phyloP scores from a whole-genome alignment of 768 basidiomycete genomes.

The Mycena vitilis region DNA sequence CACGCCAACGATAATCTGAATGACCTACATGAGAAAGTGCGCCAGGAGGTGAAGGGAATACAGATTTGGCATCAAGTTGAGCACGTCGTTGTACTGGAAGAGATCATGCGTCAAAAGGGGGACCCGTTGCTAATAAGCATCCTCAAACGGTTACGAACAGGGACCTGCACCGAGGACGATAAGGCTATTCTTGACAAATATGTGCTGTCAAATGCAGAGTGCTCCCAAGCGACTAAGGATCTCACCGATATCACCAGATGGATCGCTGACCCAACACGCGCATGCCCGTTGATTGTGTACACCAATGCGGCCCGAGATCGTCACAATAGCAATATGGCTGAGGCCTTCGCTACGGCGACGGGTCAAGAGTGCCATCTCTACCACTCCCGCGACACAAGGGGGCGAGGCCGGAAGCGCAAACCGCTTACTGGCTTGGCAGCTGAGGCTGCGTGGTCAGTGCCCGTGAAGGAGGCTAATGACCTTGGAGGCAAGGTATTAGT shows the following conservation, averaged over 20 bases:
- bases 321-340: neutral
- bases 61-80: conserved; percentile 23
- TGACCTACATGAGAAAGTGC: conserved; percentile 11
- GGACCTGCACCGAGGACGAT: conserved; percentile 2
- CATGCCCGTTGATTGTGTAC: conserved; percentile 14
- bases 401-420: too few species aligned
- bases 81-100: conserved; percentile 23
- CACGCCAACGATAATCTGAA: conserved; percentile 6
- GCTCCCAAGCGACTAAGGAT: conserved; percentile 4
- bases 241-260: conserved; percentile 14
- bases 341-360: too few species aligned
- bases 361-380: too few species aligned
- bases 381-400: too few species aligned
- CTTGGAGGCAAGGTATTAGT: too few species aligned
- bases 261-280: conserved; percentile 7
- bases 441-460: too few species aligned
- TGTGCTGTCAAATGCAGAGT: conserved; percentile 8
- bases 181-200: conserved; percentile 20
- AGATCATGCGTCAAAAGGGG: conserved; percentile 38
- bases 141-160: neutral
- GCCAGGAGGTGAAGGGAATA: conserved; percentile 4
- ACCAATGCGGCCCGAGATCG: conserved; percentile 17
- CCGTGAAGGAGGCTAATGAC: too few species aligned
- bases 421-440: too few species aligned
- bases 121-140: conserved; percentile 17